Evolutionary conservation across 495 filamentous ascomycete species (phyloP).

Genomic region (Hyaloscypha finlandica): DNA sequence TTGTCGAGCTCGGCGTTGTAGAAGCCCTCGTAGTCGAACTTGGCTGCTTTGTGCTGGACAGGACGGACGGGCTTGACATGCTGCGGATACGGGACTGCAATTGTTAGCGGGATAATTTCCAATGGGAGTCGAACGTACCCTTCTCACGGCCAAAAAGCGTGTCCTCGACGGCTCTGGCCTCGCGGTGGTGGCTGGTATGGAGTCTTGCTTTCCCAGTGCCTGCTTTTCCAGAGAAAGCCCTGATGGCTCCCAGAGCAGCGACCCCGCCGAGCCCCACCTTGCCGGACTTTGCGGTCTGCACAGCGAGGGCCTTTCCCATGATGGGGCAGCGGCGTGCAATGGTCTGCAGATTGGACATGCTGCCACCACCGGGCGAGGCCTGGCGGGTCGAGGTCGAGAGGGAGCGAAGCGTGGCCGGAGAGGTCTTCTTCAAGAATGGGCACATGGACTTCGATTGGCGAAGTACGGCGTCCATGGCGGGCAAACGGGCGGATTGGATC

Average conservation of each 20-base stretch:
- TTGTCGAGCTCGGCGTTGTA: slow-evolving; percentile 88
- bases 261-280: slow-evolving; percentile 45
- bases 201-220: slow-evolving; percentile 66
- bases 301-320: slow-evolving; percentile 95
- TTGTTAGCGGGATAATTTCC: slow-evolving; percentile 20
- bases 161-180: slow-evolving; percentile 70
- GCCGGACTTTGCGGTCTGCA: slow-evolving; percentile 68
- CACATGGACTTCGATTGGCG: slow-evolving; percentile 94
- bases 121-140: slow-evolving; percentile 44
- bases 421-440: slow-evolving; percentile 94
- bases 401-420: slow-evolving; percentile 83
- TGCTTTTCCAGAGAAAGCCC: slow-evolving; percentile 46
- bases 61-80: slow-evolving; percentile 22
- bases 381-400: slow-evolving; percentile 81
- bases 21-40: slow-evolving; percentile 90
- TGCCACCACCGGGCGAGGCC: slow-evolving; percentile 77
- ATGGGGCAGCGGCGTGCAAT: slow-evolving; percentile 94
- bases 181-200: slow-evolving; percentile 74
- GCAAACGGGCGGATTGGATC: slow-evolving; percentile 29
- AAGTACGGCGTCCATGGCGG: slow-evolving; percentile 85
- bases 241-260: slow-evolving; percentile 46
- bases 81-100: slow-evolving; percentile 22
- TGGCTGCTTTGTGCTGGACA: slow-evolving; percentile 39
- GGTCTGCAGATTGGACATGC: slow-evolving; percentile 96
- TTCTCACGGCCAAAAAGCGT: slow-evolving; percentile 61